These are phyloP conservation scores for Pholiota molesta DNA, from an alignment of 768 basidiomycete genomes.

Conservation along the genomic window DNA sequence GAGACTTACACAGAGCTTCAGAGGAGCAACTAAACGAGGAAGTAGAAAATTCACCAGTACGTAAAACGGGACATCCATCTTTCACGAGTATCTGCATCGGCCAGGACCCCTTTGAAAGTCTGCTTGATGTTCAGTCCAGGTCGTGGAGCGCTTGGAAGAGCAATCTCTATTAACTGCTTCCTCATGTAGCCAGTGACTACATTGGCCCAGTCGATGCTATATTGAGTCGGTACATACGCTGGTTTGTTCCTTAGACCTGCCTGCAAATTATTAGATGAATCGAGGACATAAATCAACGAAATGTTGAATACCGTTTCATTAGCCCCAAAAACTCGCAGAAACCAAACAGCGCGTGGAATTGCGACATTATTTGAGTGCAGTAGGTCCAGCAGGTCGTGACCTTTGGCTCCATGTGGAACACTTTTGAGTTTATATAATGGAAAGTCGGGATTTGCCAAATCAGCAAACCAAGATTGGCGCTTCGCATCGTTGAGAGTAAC, in stretches of 20 bases:
- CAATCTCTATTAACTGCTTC: slow-evolving; percentile 80
- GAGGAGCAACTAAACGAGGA: background rate
- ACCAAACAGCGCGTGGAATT: slow-evolving; percentile 85
- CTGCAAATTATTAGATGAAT: slow-evolving; percentile 34
- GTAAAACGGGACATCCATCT: slow-evolving; percentile 79
- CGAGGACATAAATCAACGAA: background rate
- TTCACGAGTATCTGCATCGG: slow-evolving; percentile 70
- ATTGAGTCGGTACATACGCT: slow-evolving; percentile 79
- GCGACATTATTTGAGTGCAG: slow-evolving; percentile 77
- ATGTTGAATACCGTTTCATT: slow-evolving; percentile 69
- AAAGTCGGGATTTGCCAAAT: slow-evolving; percentile 79
- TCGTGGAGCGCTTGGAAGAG: slow-evolving; percentile 77
- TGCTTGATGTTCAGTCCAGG: slow-evolving; percentile 81
- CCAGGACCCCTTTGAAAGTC: slow-evolving; percentile 80
- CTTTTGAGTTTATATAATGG: slow-evolving; percentile 83
- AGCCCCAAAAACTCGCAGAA: slow-evolving; percentile 82
- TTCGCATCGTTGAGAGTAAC: slow-evolving; percentile 82
- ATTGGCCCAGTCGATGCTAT: slow-evolving; percentile 85
- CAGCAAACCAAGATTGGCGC: slow-evolving; percentile 81
- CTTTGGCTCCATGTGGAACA: slow-evolving; percentile 86
- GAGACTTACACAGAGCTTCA: slow-evolving; percentile 45
- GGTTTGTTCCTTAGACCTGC: slow-evolving; percentile 78
- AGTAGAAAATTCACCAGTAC: slow-evolving; percentile 57
- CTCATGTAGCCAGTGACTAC: slow-evolving; percentile 81
- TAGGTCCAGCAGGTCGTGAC: slow-evolving; percentile 80